phyloP scores from a whole-genome alignment of 257 asterid species.

The Fraxinus cuspidata region DNA sequence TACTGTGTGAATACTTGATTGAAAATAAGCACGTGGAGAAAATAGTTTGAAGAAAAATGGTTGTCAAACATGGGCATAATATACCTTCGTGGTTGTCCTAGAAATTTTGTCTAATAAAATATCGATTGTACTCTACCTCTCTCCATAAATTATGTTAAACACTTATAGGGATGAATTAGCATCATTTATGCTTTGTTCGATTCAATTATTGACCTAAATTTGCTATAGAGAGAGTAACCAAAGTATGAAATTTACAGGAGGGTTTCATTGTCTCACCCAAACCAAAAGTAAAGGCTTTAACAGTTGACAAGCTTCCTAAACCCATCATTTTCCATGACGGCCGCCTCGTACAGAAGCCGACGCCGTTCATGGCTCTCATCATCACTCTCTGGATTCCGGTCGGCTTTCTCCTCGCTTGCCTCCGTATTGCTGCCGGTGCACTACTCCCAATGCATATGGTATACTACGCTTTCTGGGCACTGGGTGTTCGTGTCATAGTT shows the following conservation, averaged over 20 bases:
- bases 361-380: conserved; percentile 49
- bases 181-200: neutral
- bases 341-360: conserved; percentile 55
- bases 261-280: conserved; percentile 52
- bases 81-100: neutral
- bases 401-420: conserved; percentile 54
- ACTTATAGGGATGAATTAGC: neutral
- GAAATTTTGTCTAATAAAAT: no score
- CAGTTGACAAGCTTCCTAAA: conserved; percentile 52
- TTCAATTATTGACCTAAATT: neutral
- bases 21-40: no score
- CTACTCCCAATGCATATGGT: conserved; percentile 59
- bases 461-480: conserved; percentile 56
- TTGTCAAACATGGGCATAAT: no score
- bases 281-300: conserved; percentile 45
- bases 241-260: conserved; percentile 41
- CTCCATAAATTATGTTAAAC: neutral
- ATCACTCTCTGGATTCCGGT: conserved; percentile 62
- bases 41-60: no score
- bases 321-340: conserved; percentile 69
- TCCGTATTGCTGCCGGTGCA: conserved; percentile 56
- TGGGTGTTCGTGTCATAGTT: conserved; percentile 57
- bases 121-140: neutral
- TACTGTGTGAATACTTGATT: no score
- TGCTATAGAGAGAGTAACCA: neutral